Evolutionary conservation across 768 basidiomycete species (phyloP).

Genomic region (Tulasnella calospora): DNA sequence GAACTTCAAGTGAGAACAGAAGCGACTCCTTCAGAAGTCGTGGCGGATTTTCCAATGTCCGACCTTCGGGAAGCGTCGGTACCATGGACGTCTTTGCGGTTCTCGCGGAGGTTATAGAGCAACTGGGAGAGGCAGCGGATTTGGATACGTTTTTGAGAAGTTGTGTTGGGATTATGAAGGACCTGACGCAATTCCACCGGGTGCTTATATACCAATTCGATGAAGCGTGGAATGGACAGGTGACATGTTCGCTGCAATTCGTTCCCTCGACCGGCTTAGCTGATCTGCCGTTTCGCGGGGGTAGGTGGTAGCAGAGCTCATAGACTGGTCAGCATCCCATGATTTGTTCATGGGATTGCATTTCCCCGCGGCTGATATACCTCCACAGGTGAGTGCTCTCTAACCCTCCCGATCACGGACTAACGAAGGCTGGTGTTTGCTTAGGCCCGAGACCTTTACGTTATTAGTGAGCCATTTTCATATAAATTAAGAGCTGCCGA

Average conservation of each 20-base stretch:
- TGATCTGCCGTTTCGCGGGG: constrained; percentile 18
- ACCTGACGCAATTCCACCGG: constrained; percentile 76
- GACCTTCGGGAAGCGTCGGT: constrained; percentile 30
- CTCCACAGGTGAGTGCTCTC: constrained; percentile 49
- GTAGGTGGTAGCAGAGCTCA: constrained; percentile 64
- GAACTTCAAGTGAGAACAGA: not conserved
- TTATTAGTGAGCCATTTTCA: constrained; percentile 47
- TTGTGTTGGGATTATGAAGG: constrained; percentile 66
- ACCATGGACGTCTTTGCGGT: constrained; percentile 80
- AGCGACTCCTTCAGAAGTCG: constrained; percentile 19
- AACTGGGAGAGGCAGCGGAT: constrained; percentile 60
- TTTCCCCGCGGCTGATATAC: constrained; percentile 66
- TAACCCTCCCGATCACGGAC: not conserved
- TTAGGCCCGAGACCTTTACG: constrained; percentile 63
- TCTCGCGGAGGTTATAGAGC: constrained; percentile 75
- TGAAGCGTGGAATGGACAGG: constrained; percentile 71
- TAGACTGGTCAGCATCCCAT: constrained; percentile 69
- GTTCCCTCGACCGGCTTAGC: too few relatives aligned
- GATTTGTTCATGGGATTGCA: constrained; percentile 69
- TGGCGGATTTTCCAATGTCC: constrained; percentile 10
- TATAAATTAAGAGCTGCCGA: too few relatives aligned
- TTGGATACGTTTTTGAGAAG: constrained; percentile 67
- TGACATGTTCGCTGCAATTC: not conserved
- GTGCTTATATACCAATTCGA: constrained; percentile 81
- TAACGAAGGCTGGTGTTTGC: not conserved